Base-by-base conservation (phyloP, 495 filamentous ascomycete species). In the Neurospora pannonica region DNA sequence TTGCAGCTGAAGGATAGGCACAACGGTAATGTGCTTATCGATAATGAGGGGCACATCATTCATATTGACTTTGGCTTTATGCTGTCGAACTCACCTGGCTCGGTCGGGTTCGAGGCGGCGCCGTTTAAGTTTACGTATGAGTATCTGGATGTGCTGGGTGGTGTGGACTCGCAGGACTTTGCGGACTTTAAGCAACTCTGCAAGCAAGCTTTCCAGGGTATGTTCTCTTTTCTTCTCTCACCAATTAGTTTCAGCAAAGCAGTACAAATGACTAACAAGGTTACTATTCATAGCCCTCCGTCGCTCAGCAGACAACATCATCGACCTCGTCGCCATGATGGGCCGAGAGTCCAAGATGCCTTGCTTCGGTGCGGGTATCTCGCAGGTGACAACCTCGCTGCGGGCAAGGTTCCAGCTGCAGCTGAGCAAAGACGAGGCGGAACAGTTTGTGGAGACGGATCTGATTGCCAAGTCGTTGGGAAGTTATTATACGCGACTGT, bases 31-130 rank as follows among this genome's bases (percentile, higher is more conserved):
- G 90, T 94, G 38, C 84, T 94, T 67, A 91, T 94, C 76, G 92
- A 94, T 77, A 92, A 92, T 78, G 87, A 91, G 78, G 92, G 92
- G 19, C 92, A 94, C 77, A 92, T 93, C 36, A 91, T 94, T 74
- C 92, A 94, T 78, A 94, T 94, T 74, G 92, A 94, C 81, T 94
- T 94, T 79, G 92, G 92, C 67, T 94, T 94, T 80, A 94, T 94
- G 92, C 85, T 94, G 67, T 92, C 89, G 8, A 94, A 94, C 79
- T 92, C 91, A 21, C 92, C 92, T 21, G 92, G 92, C 3, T 88
- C 87, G 37, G 91, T 94, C 73, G 91, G 92, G 67, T 93, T 93
- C 77, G 92, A 94, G 80, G 91, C 91, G 31, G 92, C 92, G 36
- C 92, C 92, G 13, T 94, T 94, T 82, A 94, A 94, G 82, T 84